Base-by-base conservation (phyloP, 179 eudicot species). In the Silene coronaria region DNA sequence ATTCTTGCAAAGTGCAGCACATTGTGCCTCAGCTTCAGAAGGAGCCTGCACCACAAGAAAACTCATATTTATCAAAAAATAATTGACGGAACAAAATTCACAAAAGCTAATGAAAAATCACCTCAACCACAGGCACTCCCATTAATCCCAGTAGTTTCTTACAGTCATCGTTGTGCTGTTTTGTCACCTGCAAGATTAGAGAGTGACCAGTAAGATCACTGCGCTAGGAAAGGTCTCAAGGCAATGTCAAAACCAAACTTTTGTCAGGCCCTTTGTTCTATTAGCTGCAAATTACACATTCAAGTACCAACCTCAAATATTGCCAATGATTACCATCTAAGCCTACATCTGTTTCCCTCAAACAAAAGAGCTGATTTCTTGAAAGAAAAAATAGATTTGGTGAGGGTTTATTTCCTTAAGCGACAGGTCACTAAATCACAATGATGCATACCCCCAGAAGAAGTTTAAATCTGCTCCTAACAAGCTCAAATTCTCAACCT, bases 61-160 rank as follows among this genome's bases (percentile, higher is more conserved):
- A 30, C 24, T 27, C 67, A 71, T 46, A 30, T 14, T 48, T 23
- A 58, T 21, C 67, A 10, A 57, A 77, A 32, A 72, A 36, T 9
- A 66, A 34, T 36, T 45, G 48, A 65, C 11, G 8, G 42, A 6
- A 45, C 16, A 34, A 36, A 55, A 57, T 57, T 57, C 9, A 72
- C 17, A n/a, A 55, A 57, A 24, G 28, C 21, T 26, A 22, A 42
- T 36, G 66, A 9, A 55, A 42, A 77, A 21, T 75, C 81, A 96
- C 99, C 97, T 96, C 97, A 77, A 96, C 84, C 67, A 93, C 93
- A 71, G 99, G 99, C 28, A 93, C 97, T 78, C 99, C 97, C 99
- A 96, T 96, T 80, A 96, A 93, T 42, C 82, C 84, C 34, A 93
- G 86, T 76, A 96, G 89, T 70, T 83, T 92, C 82, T 87, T 91